A percentile compares a stretch with the other conserved stretches of the same genome.
Evolutionary conservation across 23 red algal species (phyloP).

Genomic region (Pyropia haitanensis): DNA sequence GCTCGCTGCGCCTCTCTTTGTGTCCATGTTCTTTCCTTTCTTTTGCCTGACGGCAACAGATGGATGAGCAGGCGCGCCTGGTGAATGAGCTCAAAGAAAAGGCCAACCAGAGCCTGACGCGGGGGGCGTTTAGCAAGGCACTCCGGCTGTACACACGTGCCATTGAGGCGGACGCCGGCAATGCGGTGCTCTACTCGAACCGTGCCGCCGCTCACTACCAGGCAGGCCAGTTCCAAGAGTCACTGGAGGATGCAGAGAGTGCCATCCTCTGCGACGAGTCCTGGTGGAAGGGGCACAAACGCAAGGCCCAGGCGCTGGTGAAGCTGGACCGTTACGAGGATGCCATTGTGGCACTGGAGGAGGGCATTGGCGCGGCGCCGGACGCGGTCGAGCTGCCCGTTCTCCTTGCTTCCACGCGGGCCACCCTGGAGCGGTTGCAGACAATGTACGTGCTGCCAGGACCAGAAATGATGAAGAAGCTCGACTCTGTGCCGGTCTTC

Average conservation of each 20-base stretch:
- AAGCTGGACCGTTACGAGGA: slow-evolving; percentile 83
- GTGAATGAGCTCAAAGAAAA: slow-evolving; percentile 49
- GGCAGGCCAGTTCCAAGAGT: slow-evolving; percentile 50
- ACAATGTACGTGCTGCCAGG: slow-evolving; percentile 89
- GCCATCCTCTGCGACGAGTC: slow-evolving; percentile 51
- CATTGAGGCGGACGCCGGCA: slow-evolving; percentile 57
- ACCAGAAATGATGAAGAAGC: slow-evolving; percentile 69
- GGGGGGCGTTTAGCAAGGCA: slow-evolving; percentile 62
- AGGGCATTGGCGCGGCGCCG: slow-evolving; percentile 23
- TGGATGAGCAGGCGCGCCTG: too few species aligned
- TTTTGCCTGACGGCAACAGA: too few species aligned
- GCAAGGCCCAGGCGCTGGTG: slow-evolving; percentile 67
- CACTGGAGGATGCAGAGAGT: slow-evolving; percentile 79
- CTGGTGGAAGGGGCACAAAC: slow-evolving; percentile 96
- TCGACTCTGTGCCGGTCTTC: slow-evolving; percentile 85
- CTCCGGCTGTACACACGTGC: slow-evolving; percentile 62
- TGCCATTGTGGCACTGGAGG: slow-evolving; percentile 70
- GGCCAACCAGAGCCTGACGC: slow-evolving; percentile 72
- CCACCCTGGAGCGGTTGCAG: slow-evolving; percentile 69
- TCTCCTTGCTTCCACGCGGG: slow-evolving; percentile 57
- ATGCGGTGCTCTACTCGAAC: slow-evolving; percentile 79
- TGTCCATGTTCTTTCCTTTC: too few species aligned
- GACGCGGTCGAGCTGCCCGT: slow-evolving; percentile 63
- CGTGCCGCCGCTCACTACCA: slow-evolving; percentile 79
- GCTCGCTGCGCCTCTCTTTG: too few species aligned